Conservation (phyloP, 768 basidiomycete genomes). For the Amanita fuliginea region DNA sequence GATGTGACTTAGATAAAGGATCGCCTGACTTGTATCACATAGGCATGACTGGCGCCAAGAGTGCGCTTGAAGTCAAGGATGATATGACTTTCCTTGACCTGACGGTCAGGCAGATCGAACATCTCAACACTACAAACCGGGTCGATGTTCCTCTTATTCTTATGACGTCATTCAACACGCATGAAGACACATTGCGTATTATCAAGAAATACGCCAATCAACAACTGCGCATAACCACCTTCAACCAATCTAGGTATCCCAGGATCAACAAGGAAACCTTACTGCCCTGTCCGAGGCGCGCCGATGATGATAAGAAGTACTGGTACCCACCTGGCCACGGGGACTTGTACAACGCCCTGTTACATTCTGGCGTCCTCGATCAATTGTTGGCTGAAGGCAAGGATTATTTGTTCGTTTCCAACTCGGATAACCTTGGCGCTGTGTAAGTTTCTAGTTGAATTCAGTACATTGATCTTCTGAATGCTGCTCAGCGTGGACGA, state of each 20-base stretch:
- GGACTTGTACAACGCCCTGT: constrained; percentile 87
- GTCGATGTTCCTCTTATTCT: constrained; percentile 95
- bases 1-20: not conserved
- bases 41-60: constrained; percentile 85
- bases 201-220: constrained; percentile 96
- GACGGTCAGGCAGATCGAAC: constrained; percentile 90
- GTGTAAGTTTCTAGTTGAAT: constrained; percentile 38
- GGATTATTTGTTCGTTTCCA: constrained; percentile 95
- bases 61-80: constrained; percentile 91
- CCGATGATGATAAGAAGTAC: constrained; percentile 74
- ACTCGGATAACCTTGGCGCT: constrained; percentile 94
- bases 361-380: constrained; percentile 85
- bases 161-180: constrained; percentile 99
- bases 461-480: not conserved
- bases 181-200: constrained; percentile 91
- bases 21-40: constrained; percentile 5
- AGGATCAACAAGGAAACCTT: constrained; percentile 86
- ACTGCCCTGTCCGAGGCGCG: constrained; percentile 70
- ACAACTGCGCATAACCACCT: constrained; percentile 84
- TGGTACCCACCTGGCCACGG: constrained; percentile 99
- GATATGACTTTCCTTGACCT: constrained; percentile 98
- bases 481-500: constrained; percentile 52
- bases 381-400: constrained; percentile 85
- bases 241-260: constrained; percentile 93
- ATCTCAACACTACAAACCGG: constrained; percentile 75